Conservation (phyloP, 2,329 filamentous ascomycete species). For the Orbilia ellipsospora region DNA sequence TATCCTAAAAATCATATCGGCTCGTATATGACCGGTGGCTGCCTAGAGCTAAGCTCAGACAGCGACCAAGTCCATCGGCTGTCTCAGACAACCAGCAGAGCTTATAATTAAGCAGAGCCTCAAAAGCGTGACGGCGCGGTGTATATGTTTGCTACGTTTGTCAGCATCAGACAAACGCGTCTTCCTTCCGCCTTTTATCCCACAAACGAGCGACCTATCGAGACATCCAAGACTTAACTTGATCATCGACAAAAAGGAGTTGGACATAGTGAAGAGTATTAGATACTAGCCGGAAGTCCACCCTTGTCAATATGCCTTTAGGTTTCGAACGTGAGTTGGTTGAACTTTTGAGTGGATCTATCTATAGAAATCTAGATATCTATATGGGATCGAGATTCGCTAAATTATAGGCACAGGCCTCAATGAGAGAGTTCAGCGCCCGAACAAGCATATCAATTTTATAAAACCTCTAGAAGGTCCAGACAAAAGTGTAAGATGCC, state of each 20-base stretch:
- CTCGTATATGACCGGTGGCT: too few species aligned
- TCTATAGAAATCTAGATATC: too few species aligned
- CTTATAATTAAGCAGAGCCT: neutral
- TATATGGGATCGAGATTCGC: neutral
- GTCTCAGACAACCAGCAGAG: too few species aligned
- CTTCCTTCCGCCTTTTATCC: constrained; percentile 6
- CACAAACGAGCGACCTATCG: neutral
- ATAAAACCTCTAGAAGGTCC: constrained; percentile 80
- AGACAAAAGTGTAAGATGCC: constrained; percentile 65
- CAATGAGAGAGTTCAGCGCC: constrained; percentile 78
- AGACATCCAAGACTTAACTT: constrained; percentile 2
- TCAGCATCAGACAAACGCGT: constrained; percentile 31
- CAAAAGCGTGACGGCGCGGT: constrained; percentile 22
- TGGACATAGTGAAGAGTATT: too few species aligned
- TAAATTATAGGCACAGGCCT: constrained; percentile 62
- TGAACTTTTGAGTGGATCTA: neutral
- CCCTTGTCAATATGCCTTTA: constrained; percentile 55
- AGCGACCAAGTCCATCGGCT: neutral
- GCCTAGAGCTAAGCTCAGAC: neutral
- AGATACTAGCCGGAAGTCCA: neutral
- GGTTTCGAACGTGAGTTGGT: constrained; percentile 57
- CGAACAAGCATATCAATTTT: constrained; percentile 83
- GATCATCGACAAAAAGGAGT: neutral
- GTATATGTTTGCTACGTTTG: constrained; percentile 32
- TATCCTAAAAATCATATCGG: too few species aligned